These are phyloP conservation scores for Candida khao-thaluensis DNA, from an alignment of 805 yeast species.

Conservation along the genomic window DNA sequence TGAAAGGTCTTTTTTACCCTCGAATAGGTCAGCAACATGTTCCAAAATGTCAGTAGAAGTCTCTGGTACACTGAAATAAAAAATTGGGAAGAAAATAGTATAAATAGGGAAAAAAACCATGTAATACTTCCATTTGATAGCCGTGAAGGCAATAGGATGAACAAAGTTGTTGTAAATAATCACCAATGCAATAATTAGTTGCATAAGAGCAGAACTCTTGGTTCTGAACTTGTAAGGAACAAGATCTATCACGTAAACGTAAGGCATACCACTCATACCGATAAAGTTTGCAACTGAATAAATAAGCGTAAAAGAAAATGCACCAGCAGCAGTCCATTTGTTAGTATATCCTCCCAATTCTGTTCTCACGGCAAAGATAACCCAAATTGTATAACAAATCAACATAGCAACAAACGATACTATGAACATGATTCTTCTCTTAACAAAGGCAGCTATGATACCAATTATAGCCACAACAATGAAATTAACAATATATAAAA, in stretches of 20 bases:
- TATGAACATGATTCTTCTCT: constrained; percentile 26
- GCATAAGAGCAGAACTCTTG: neutral
- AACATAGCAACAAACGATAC: constrained; percentile 23
- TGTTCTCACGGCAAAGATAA: constrained; percentile 19
- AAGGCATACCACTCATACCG: neutral
- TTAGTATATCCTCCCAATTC: constrained; percentile 14
- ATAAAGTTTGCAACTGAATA: constrained; percentile 5
- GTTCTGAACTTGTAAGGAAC: constrained; percentile 28
- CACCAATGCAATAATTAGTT: neutral
- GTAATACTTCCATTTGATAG: constrained; percentile 17
- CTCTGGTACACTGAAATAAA: constrained; percentile 37
- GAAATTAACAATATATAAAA: constrained; percentile 46
- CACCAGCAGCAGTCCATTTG: constrained; percentile 13
- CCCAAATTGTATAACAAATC: constrained; percentile 21
- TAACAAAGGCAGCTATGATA: constrained; percentile 16
- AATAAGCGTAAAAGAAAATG: constrained; percentile 24
- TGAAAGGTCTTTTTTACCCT: neutral
- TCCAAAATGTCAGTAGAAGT: constrained; percentile 45
- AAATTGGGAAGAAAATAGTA: neutral
- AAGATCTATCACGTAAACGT: constrained; percentile 43
- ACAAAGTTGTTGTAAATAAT: constrained; percentile 19
- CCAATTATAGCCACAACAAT: constrained; percentile 23
- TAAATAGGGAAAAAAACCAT: constrained; percentile 16
- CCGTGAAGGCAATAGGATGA: constrained; percentile 21
- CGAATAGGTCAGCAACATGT: constrained; percentile 42